Base-by-base conservation (phyloP, 805 yeast genomes). In the Candida michaelii region DNA sequence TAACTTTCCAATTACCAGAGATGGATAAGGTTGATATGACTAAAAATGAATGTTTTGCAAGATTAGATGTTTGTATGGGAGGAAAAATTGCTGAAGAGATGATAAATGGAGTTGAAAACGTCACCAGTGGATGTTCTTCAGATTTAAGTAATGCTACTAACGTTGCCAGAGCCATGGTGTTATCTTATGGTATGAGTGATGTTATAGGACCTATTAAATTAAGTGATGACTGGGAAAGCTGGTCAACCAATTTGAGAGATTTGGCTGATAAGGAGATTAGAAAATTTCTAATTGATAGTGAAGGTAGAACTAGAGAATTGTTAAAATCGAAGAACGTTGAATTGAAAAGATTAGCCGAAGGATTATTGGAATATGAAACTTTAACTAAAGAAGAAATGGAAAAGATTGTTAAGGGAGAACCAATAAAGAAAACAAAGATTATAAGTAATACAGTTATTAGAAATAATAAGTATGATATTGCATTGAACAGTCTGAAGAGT, bases 41-140 rank as follows among this genome's bases (percentile, higher is more conserved):
- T 24, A 85, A 79, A 61, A 80, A 76, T 47, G 98, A 93, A 66
- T 87, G 97, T 62, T 74, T 84, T 50, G 97, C 98, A 0, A 74
- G 95, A 49, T 67, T 93, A 51, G 99, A 93, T 63, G 99, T 93
- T 38, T 89, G 97, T 62, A 93, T 93, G 99, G 99, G 99, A 47
- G 99, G 99, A 50, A 90, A 90, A 63, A 82, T 89, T 45, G 99
- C 99, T 23, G 99, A 93, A 71, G 97, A 91, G 60, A 72, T 88
- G 74, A 76, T 86, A 38, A 87, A 88, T 59, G 99, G 99, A 1
- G 77, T 82, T 35, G 96, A 88, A 43, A 87, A 90, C 59, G 96
- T 93, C 10, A 91, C 98, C 3, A 80, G 91, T 55, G 99, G 99
- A 6, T 93, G 98, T 69, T 85, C 96, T 1, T 83, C 93, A 8